Conservation (phyloP, 148 eudicot genomes). For the Rhododendron griersonianum region DNA sequence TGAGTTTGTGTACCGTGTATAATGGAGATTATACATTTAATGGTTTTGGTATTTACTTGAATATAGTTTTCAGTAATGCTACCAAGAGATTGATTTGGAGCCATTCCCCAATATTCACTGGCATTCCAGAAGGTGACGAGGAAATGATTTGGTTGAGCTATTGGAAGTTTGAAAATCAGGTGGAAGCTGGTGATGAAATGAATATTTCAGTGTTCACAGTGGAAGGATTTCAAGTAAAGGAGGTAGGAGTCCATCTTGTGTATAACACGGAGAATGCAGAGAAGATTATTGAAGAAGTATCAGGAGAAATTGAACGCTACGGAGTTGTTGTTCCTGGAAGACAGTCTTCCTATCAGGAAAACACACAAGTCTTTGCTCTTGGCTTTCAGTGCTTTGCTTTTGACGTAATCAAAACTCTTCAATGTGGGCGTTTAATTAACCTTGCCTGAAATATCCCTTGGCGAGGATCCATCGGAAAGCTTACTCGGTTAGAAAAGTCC, state of each 20-base stretch:
- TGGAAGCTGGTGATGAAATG: conserved; percentile 8
- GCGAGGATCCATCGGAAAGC: too few relatives aligned
- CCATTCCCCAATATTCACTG: not conserved
- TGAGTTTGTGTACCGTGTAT: not conserved
- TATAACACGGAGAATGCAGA: not conserved
- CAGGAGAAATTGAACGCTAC: not conserved
- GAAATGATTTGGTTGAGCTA: conserved; percentile 9
- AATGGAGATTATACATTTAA: not conserved
- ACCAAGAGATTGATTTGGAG: not conserved
- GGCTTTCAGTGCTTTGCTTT: not conserved
- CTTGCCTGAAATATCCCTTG: too few relatives aligned
- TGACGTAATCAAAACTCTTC: not conserved
- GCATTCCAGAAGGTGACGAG: not conserved
- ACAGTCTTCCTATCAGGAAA: not conserved
- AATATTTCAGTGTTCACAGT: not conserved
- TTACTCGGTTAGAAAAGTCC: too few relatives aligned
- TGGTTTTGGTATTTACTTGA: not conserved
- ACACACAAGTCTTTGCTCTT: not conserved
- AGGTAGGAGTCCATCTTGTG: not conserved
- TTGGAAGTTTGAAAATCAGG: conserved; percentile 1
- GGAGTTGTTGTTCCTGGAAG: not conserved
- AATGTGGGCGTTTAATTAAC: not conserved
- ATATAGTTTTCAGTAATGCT: not conserved
- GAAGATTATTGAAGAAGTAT: not conserved
- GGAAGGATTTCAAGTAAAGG: not conserved